phyloP scores from a whole-genome alignment of 176 grass and related monocot genomes.

The Lolium rigidum region DNA sequence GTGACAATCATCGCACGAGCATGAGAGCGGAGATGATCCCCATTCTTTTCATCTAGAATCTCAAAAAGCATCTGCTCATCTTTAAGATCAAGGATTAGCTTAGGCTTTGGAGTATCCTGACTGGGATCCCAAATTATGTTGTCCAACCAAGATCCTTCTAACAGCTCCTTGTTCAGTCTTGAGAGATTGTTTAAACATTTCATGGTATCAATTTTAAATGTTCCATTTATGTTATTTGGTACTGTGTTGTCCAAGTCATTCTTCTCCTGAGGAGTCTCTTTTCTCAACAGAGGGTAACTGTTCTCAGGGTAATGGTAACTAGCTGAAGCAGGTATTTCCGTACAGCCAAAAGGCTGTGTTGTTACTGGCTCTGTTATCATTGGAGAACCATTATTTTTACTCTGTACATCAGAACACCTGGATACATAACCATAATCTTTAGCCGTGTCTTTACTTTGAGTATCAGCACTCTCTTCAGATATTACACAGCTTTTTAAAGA shows the following conservation, averaged over 20 bases:
- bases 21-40: slow-evolving; percentile 81
- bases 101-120: slow-evolving; percentile 71
- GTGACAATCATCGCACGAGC: slow-evolving; percentile 85
- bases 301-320: slow-evolving; percentile 39
- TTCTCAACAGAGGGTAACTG: slow-evolving; percentile 42
- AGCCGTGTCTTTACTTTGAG: slow-evolving; percentile 38
- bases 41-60: slow-evolving; percentile 78
- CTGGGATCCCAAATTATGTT: slow-evolving; percentile 84
- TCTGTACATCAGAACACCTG: slow-evolving; percentile 34
- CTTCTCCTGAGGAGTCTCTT: slow-evolving; percentile 37
- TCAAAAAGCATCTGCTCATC: slow-evolving; percentile 99
- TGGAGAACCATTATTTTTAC: slow-evolving; percentile 36
- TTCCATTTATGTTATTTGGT: slow-evolving; percentile 44
- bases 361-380: slow-evolving; percentile 19
- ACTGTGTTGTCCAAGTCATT: slow-evolving; percentile 38
- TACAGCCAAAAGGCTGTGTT: slow-evolving; percentile 46
- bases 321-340: slow-evolving; percentile 55
- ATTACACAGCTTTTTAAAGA: slow-evolving; percentile 61
- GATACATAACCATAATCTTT: slow-evolving; percentile 36
- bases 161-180: slow-evolving; percentile 77
- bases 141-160: slow-evolving; percentile 88
- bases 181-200: slow-evolving; percentile 65
- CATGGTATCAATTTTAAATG: slow-evolving; percentile 53
- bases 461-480: slow-evolving; percentile 65
- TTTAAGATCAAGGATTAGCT: slow-evolving; percentile 92